A percentile compares a stretch with the other conserved stretches of the same genome.
phyloP scores from a whole-genome alignment of 352 stramenopile species.

The Phytopythium ostracodes region DNA sequence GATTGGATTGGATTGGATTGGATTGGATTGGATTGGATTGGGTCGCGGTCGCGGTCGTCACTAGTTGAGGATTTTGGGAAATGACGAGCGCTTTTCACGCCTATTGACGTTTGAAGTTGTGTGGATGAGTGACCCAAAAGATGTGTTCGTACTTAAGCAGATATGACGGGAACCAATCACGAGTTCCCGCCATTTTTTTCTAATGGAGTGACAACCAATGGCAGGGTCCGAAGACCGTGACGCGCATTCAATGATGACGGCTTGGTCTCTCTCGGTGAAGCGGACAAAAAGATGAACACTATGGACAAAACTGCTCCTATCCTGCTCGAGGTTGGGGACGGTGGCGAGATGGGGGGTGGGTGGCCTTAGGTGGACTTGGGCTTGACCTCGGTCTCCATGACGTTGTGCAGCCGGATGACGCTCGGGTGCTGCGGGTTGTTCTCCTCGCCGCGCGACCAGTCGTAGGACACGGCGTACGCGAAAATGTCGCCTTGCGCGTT shows the following conservation, averaged over 20 bases:
- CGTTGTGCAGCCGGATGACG: conserved; percentile 92
- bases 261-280: background rate
- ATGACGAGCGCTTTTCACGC: too few species aligned
- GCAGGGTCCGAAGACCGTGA: background rate
- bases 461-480: conserved; percentile 96
- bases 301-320: background rate
- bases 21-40: too few species aligned
- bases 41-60: too few species aligned
- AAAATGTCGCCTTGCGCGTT: conserved; percentile 93
- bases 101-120: background rate
- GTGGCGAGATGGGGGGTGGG: too few species aligned
- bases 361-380: conserved; percentile 50
- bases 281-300: background rate
- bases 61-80: background rate
- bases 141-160: background rate
- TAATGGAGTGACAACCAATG: background rate
- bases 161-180: background rate
- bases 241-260: background rate
- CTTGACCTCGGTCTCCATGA: conserved; percentile 93
- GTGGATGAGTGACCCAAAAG: conserved; percentile 4
- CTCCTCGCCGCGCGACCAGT: conserved; percentile 94
- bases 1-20: too few species aligned
- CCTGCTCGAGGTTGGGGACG: background rate
- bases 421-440: conserved; percentile 83
- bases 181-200: background rate